These are phyloP conservation scores for Pelargonium myrrhifolium DNA, from an alignment of 441 rosid species.

Conservation along the genomic window DNA sequence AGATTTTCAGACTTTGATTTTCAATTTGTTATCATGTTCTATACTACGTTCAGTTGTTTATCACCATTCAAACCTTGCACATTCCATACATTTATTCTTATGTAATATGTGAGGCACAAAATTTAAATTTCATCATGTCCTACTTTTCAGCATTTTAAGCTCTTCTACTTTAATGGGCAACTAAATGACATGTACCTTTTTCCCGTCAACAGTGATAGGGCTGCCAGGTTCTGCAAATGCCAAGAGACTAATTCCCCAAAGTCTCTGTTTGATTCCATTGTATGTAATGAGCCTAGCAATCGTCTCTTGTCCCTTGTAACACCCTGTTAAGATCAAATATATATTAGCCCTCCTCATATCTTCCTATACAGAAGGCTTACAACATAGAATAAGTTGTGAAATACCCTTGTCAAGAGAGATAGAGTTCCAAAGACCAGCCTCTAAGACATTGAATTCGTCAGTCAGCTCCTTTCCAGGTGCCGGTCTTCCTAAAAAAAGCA, in stretches of 20 bases:
- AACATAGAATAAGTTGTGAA: constrained; percentile 5
- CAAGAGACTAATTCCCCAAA: constrained; percentile 64
- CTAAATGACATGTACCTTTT: constrained; percentile 35
- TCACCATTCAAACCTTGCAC: no score
- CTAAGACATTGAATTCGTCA: constrained; percentile 68
- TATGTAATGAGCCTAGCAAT: constrained; percentile 76
- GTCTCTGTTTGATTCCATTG: constrained; percentile 71
- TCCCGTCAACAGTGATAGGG: constrained; percentile 49
- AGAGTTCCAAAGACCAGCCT: constrained; percentile 84
- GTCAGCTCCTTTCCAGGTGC: constrained; percentile 80
- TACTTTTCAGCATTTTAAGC: neutral
- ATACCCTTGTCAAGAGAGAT: constrained; percentile 78
- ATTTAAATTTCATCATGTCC: neutral
- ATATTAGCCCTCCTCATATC: constrained; percentile 10
- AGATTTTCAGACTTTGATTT: no score
- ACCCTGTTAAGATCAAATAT: constrained; percentile 35
- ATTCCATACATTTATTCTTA: no score
- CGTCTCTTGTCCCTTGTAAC: constrained; percentile 90
- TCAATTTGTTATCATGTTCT: no score
- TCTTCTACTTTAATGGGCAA: neutral
- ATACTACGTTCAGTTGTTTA: no score
- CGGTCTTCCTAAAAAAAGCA: constrained; percentile 63
- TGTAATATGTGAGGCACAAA: no score
- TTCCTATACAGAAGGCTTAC: constrained; percentile 4
- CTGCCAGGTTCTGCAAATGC: constrained; percentile 71